Percentiles rank a stretch among this genome's conserved stretches.
Conservation (phyloP, 345 rosid genomes). For the Citrus reticulata region DNA sequence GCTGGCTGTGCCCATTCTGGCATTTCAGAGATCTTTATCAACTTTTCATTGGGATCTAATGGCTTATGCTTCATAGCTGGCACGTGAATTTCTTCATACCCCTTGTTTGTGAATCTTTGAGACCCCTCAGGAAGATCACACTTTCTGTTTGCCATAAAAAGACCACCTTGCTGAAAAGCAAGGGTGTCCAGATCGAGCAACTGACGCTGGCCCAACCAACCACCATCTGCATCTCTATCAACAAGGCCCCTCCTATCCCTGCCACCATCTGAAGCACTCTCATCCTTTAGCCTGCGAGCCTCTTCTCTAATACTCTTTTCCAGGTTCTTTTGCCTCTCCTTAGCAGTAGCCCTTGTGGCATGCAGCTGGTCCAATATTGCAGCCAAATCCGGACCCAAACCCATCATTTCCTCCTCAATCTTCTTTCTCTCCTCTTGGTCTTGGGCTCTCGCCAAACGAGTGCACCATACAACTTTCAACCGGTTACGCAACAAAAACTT, state of each 20-base stretch:
- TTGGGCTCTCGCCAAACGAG: slow-evolving; percentile 93
- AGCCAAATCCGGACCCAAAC: slow-evolving; percentile 64
- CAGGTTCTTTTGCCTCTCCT: slow-evolving; percentile 88
- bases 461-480: slow-evolving; percentile 92
- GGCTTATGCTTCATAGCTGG: slow-evolving; percentile 71
- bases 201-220: slow-evolving; percentile 85
- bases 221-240: slow-evolving; percentile 47
- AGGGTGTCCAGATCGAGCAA: slow-evolving; percentile 75
- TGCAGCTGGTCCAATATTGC: slow-evolving; percentile 91
- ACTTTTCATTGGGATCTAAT: slow-evolving; percentile 52
- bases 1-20: slow-evolving; percentile 98
- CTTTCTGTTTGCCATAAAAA: slow-evolving; percentile 81
- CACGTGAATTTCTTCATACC: slow-evolving; percentile 94
- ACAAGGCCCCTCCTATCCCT: neutral
- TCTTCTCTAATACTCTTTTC: slow-evolving; percentile 95
- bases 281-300: slow-evolving; percentile 88
- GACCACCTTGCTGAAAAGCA: slow-evolving; percentile 88
- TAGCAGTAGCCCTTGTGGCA: slow-evolving; percentile 73
- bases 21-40: slow-evolving; percentile 78
- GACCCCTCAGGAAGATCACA: slow-evolving; percentile 79
- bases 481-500: slow-evolving; percentile 68
- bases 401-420: slow-evolving; percentile 85
- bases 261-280: slow-evolving; percentile 10
- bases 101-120: slow-evolving; percentile 50
- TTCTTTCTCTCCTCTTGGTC: slow-evolving; percentile 75